Base-by-base conservation (phyloP, 116 monocot genomes). In the Thalassia testudinum region DNA sequence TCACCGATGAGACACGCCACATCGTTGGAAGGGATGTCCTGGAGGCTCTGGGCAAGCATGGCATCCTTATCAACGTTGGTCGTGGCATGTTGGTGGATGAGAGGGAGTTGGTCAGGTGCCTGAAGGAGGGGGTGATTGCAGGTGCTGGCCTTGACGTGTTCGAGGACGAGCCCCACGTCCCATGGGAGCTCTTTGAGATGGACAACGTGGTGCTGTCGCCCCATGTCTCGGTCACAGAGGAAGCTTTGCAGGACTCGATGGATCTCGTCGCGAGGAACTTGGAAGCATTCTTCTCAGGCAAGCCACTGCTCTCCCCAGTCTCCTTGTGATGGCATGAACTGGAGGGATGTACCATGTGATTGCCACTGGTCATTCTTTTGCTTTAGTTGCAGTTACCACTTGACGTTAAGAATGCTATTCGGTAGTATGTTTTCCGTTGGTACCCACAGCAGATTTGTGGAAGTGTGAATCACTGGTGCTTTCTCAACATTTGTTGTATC, bases 91-190 rank as follows among this genome's bases (percentile, higher is more conserved):
- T 65, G 37, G 21, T 65, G 17, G 65, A 56, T 47, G 65, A 65
- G 47, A 56, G 37, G 65, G 65, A 65, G 47, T 16, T 65, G 34
- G 65, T 65, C 12, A 37, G 37, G 12, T 56, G 55, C 27, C 21
- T 65, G 34, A 26, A 27, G 47, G 48, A 48, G 1, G 56, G 65
- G 45, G 55, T 27, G 37, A 65, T 65, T 30, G 48, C 29, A 13
- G 65, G 65, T 40, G 65, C 65, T 24, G 65, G 65, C 25, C 47
- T 65, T 40, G 65, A 65, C 12, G 65, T 65, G 24, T 65, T 65
- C 19, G 65, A 65, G 48, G 42, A 49, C 12, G 65, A 65, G 34
- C 65, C 65, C 0, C 15, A 19, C 0, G 65, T 65, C 20, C 56
- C 65, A 26, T 0, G 18, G 1, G 53, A 65, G 56, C 37, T 65